phyloP scores from a whole-genome alignment of 345 rosid genomes.

The Eucalyptus cloeziana region DNA sequence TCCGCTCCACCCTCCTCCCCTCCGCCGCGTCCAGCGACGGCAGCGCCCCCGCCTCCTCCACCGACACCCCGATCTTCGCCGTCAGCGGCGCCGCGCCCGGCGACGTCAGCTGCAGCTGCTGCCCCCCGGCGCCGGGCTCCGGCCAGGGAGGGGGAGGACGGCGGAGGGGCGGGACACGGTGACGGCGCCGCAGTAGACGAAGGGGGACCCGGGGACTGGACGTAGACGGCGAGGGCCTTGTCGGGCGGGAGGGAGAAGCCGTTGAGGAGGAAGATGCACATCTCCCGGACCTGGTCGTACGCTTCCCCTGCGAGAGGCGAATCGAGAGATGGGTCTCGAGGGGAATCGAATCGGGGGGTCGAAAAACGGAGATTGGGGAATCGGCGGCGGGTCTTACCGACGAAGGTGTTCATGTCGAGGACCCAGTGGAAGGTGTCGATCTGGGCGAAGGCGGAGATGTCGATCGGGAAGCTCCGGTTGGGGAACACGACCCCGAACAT shows the following conservation, averaged over 20 bases:
- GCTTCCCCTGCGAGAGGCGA: conserved; percentile 47
- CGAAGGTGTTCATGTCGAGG: conserved; percentile 96
- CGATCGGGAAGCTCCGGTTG: conserved; percentile 89
- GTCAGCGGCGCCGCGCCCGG: conserved; percentile 43
- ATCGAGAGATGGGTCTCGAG: neutral
- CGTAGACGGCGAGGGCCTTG: conserved; percentile 88
- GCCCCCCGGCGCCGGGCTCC: conserved; percentile 68
- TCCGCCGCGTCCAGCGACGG: conserved; percentile 70
- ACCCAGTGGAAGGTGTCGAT: conserved; percentile 92
- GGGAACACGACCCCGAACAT: conserved; percentile 99
- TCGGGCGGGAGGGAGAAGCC: conserved; percentile 71
- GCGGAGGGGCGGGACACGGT: conserved; percentile 80
- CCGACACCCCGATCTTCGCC: conserved; percentile 86
- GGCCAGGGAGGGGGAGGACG: conserved; percentile 81
- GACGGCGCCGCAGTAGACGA: conserved; percentile 78
- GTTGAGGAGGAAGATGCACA: conserved; percentile 82
- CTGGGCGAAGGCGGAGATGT: conserved; percentile 79
- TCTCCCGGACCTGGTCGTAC: conserved; percentile 65
- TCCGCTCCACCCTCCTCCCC: conserved; percentile 61
- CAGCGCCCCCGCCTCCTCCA: conserved; percentile 52
- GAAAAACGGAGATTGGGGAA: too few species aligned
- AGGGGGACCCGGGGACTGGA: conserved; percentile 80
- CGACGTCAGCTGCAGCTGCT: conserved; percentile 61
- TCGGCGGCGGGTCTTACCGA: conserved; percentile 22
- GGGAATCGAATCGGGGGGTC: neutral